A percentile compares a stretch with the other conserved stretches of the same genome.
phyloP scores from a whole-genome alignment of 2,329 filamentous ascomycete species.

The Calonectria henricotiae region DNA sequence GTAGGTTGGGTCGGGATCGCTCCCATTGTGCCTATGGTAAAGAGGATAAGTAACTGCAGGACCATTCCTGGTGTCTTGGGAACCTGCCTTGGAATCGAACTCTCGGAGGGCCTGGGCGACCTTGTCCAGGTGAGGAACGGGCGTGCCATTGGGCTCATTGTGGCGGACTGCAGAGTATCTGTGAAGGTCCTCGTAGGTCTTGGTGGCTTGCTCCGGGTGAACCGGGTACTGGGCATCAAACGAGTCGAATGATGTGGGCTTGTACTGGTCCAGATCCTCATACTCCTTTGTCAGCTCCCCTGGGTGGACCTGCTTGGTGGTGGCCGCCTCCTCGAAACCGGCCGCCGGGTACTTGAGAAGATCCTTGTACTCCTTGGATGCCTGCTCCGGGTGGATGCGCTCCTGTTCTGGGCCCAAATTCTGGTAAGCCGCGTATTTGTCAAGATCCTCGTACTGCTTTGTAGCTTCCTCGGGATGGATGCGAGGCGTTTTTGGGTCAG shows the following conservation, averaged over 20 bases:
- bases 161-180: conserved; percentile 59
- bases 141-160: conserved; percentile 57
- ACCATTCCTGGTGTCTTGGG: conserved; percentile 47
- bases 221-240: conserved; percentile 49
- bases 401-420: conserved; percentile 48
- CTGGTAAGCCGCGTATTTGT: conserved; percentile 54
- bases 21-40: conserved; percentile 43
- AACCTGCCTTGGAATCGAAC: conserved; percentile 58
- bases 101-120: conserved; percentile 58
- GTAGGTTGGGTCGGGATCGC: conserved; percentile 42
- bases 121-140: conserved; percentile 53
- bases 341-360: conserved; percentile 54
- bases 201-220: conserved; percentile 58
- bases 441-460: conserved; percentile 59
- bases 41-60: conserved; percentile 50
- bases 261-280: conserved; percentile 63
- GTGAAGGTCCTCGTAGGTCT: conserved; percentile 62
- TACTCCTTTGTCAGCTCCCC: conserved; percentile 61
- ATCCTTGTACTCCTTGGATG: conserved; percentile 57
- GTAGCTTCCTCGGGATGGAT: conserved; percentile 57
- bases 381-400: conserved; percentile 53
- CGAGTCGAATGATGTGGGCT: conserved; percentile 53
- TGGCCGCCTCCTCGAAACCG: conserved; percentile 53
- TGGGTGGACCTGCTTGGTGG: conserved; percentile 55
- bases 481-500: conserved; percentile 45